Percentiles rank a stretch among this genome's conserved stretches.
These are phyloP conservation scores for Monilinia fructigena DNA, from an alignment of 2,329 filamentous ascomycete species.

Conservation along the genomic window DNA sequence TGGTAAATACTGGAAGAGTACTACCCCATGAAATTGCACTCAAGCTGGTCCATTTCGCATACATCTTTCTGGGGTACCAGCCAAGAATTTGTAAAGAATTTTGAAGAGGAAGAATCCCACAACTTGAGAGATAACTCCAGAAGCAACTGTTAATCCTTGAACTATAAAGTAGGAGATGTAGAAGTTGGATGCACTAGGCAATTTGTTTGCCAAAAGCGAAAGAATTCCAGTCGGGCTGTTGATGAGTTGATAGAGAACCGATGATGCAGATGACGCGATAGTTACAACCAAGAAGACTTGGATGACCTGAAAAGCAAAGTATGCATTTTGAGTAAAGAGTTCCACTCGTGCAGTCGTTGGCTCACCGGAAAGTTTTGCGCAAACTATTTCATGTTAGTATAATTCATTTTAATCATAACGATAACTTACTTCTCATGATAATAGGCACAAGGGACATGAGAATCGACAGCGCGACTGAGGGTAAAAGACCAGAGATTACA, in stretches of 20 bases:
- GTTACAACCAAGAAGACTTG: slow-evolving; percentile 91
- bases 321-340: slow-evolving; percentile 84
- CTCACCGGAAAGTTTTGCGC: slow-evolving; percentile 77
- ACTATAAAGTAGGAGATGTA: slow-evolving; percentile 95
- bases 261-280: slow-evolving; percentile 74
- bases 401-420: too few relatives aligned
- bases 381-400: slow-evolving; percentile 49
- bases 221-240: slow-evolving; percentile 61
- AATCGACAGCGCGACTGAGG: slow-evolving; percentile 73
- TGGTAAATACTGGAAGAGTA: slow-evolving; percentile 76
- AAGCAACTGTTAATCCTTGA: slow-evolving; percentile 79
- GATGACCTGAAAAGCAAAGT: slow-evolving; percentile 86
- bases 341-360: slow-evolving; percentile 79
- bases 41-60: slow-evolving; percentile 72
- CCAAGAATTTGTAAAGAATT: slow-evolving; percentile 70
- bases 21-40: slow-evolving; percentile 80
- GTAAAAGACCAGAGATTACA: slow-evolving; percentile 80
- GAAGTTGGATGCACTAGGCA: slow-evolving; percentile 87
- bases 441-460: slow-evolving; percentile 85
- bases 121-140: slow-evolving; percentile 71
- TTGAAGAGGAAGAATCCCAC: slow-evolving; percentile 71
- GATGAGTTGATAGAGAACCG: slow-evolving; percentile 62
- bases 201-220: slow-evolving; percentile 64
- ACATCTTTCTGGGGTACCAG: slow-evolving; percentile 76
- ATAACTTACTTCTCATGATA: slow-evolving; percentile 67